Conservation (phyloP, 1,284 basidiomycete species). For the Albatrellus sp. region DNA sequence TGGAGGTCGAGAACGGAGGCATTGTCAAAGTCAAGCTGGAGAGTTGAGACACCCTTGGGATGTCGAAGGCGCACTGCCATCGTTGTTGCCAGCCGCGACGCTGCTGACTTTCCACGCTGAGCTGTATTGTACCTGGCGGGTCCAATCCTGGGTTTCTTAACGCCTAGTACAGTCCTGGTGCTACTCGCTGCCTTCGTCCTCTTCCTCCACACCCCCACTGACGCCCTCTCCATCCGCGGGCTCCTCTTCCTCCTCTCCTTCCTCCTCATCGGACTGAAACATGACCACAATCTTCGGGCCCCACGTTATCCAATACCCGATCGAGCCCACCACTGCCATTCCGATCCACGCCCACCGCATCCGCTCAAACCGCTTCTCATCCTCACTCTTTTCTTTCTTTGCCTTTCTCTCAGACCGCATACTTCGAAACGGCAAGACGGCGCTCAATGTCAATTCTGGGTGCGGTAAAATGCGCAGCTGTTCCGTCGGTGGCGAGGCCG, state of each 20-base stretch:
- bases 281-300: conserved; percentile 8
- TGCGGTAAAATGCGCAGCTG: conserved; percentile 12
- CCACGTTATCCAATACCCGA: conserved; percentile 7
- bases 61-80: conserved; percentile 71
- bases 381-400: conserved; percentile 8
- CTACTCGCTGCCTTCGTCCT: background rate
- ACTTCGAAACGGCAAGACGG: conserved; percentile 8
- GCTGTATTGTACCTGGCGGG: too few relatives aligned
- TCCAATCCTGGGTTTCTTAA: too few relatives aligned
- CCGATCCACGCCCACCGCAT: conserved; percentile 11
- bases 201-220: conserved; percentile 1
- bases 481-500: conserved; percentile 11
- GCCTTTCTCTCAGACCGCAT: background rate
- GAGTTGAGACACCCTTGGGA: conserved; percentile 70
- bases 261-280: conserved; percentile 13
- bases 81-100: background rate
- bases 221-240: too few relatives aligned
- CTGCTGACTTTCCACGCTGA: too few relatives aligned
- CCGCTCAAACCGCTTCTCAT: conserved; percentile 8
- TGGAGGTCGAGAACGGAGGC: conserved; percentile 64
- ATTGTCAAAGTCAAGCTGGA: conserved; percentile 53
- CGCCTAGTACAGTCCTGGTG: background rate
- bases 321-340: conserved; percentile 7
- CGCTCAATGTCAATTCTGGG: conserved; percentile 12
- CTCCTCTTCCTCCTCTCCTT: conserved; percentile 10